Evolutionary conservation across 768 basidiomycete species (phyloP), one percentile per base, ranked within the genome.

Genomic region (Leccinum longicurvipes): DNA sequence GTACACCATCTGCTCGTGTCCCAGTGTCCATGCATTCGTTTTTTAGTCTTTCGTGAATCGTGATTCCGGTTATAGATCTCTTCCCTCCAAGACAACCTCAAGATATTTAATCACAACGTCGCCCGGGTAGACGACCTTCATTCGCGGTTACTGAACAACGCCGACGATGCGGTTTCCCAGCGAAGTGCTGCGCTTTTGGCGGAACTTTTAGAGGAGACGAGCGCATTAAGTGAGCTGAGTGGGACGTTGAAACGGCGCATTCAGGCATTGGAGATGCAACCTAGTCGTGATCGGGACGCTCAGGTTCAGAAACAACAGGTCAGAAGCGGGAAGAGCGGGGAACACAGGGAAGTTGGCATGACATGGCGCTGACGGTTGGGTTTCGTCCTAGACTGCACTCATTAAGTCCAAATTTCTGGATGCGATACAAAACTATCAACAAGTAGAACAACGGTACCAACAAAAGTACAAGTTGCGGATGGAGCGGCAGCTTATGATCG

Each of bases 401-500:
- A 78, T 87, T 62, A 86, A 85, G 69, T 80, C 80, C 27, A 89
- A 91, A 62, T 93, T 93, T 64, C 79, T 91, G 42, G 92, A 93
- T 60, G 86, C 88, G 21, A 84, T 93, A 58, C 92, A 93, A 73
- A 84, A 80, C 58, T 93, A 92, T 65, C 89, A 92, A 68, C 80
- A 79, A 25, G 88, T 91, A 34, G 92, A 94, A 67, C 84, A 87
- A 62, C 84, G 88, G 63, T 85, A 90, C 66, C 83, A 91, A 31
- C 74, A 80, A 57, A 86, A 82, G 71, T 87, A 89, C 72, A 91
- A 86, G 74, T 84, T 90, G 69, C 77, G 89, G 23, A 82, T 93
- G 74, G 89, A 89, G 68, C 79, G 91, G 56, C 89, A 97, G 72
- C 88, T 89, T 73, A 91, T 84, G 67, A 96, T 95, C 59, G 89